Base-by-base conservation (phyloP, 2,329 filamentous ascomycete species). In the Penicillium sumatraense region DNA sequence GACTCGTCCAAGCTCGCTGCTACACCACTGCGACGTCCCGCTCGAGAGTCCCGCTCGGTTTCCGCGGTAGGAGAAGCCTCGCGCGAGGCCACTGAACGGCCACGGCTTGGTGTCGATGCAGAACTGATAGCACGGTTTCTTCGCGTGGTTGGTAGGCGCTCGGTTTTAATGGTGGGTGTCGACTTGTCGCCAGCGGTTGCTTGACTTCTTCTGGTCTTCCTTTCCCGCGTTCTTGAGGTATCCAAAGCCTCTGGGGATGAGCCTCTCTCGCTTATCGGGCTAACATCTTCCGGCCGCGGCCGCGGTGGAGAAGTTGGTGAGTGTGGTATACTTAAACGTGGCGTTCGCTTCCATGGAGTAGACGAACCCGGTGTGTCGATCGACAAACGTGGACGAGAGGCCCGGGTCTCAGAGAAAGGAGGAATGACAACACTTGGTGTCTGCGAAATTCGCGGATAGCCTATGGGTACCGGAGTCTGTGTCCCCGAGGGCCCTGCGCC, bases 281-380 rank as follows among this genome's bases (percentile, higher is more conserved):
- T 79, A 10, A 79, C 71, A 61, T 78, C 76, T 50, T 75, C 74
- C 2, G 75, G 71, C 5, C 70, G 66, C 42, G 77, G 77, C 2
- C 72, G 70, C 47, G 68, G 61, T 9, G 77, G 77, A 18, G 77
- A 78, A 14, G 66, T 64, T 24, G 75, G 74, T 5, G 72, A 73
- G 16, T 67, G 57, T 0, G 73, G 65, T 33, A 77, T 67, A 8
- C 64, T 72, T 36, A 69, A 49, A 11, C 64, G 67, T 20, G 74
- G 73, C 31, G 69, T 68, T 49, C 71, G 69, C 59, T 75, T 79
- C 77, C 77, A 79, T 3, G 75, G 77, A 1, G 77, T 79, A 16
- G 69, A 68, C 21, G 75, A 76, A 10, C 69, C 69, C n/a, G 70
- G 67, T 1, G 74, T 77, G 26, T 72, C 67, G 27, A 78, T 69